These are phyloP conservation scores for Melastoma malabathricum DNA, from an alignment of 345 rosid genomes.

Conservation along the genomic window DNA sequence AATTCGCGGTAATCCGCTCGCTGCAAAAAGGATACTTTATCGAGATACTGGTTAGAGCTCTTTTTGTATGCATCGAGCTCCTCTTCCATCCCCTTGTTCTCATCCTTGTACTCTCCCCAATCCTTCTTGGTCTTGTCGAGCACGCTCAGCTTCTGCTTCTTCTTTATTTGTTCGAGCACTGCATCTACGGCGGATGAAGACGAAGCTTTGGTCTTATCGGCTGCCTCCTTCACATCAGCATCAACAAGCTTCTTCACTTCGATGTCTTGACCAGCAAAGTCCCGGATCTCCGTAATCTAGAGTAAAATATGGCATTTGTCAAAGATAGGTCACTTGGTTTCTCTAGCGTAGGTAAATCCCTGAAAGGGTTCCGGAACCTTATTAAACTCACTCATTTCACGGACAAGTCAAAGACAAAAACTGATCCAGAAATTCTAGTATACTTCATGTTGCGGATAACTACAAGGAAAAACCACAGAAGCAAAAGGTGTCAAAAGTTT, in stretches of 20 bases:
- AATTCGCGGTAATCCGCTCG: slow-evolving; percentile 74
- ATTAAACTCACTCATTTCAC: no score
- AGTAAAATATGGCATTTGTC: neutral
- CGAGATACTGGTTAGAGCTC: slow-evolving; percentile 86
- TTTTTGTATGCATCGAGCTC: slow-evolving; percentile 86
- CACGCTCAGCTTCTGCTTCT: slow-evolving; percentile 85
- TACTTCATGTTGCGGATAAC: no score
- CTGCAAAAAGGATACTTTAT: slow-evolving; percentile 70
- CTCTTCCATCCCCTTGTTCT: slow-evolving; percentile 63
- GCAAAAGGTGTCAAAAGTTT: neutral
- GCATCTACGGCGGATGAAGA: slow-evolving; percentile 73
- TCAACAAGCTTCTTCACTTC: slow-evolving; percentile 55
- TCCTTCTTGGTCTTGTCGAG: slow-evolving; percentile 87
- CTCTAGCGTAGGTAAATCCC: neutral
- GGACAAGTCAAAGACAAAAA: no score
- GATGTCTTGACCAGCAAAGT: slow-evolving; percentile 80
- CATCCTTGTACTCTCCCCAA: slow-evolving; percentile 97
- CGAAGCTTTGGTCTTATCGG: slow-evolving; percentile 40
- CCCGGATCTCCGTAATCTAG: slow-evolving; percentile 70
- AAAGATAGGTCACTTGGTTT: neutral
- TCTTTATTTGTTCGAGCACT: slow-evolving; percentile 78
- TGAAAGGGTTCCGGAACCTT: no score
- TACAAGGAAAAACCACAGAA: neutral
- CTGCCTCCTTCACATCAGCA: slow-evolving; percentile 73
- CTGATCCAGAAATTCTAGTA: no score